Evolutionary conservation across 352 stramenopile species (phyloP).

Genomic region (Pythium sukuiense): DNA sequence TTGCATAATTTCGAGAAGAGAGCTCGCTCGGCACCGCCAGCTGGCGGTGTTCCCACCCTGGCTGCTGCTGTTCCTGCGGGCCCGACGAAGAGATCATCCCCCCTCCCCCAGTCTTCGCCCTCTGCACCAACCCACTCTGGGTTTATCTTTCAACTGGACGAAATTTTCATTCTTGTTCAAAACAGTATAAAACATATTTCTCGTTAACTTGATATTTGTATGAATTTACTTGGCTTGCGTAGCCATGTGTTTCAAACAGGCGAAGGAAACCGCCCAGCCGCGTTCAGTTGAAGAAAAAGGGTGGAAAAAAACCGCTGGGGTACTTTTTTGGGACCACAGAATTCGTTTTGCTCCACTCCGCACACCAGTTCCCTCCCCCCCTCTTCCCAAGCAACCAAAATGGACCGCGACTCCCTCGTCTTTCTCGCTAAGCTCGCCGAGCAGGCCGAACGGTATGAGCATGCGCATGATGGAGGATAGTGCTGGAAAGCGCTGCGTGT

Average conservation of each 20-base stretch:
- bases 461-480: not conserved
- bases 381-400: slow-evolving; percentile 26
- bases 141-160: not conserved
- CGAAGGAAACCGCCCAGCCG: slow-evolving; percentile 16
- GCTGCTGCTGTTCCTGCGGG: not conserved
- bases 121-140: not conserved
- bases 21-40: not conserved
- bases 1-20: not conserved
- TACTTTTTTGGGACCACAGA: slow-evolving; percentile 49
- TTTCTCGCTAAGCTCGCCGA: slow-evolving; percentile 84
- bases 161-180: not conserved
- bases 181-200: slow-evolving; percentile 12
- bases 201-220: slow-evolving; percentile 11
- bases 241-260: slow-evolving; percentile 22
- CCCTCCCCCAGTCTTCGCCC: not conserved
- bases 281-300: slow-evolving; percentile 31
- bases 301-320: slow-evolving; percentile 31
- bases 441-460: slow-evolving; percentile 71
- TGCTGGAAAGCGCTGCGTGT: not conserved
- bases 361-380: slow-evolving; percentile 27
- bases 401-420: slow-evolving; percentile 80
- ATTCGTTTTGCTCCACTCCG: slow-evolving; percentile 52
- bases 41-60: not conserved
- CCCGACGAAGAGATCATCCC: not conserved
- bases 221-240: not conserved